Conservation (phyloP, 2,329 filamentous ascomycete genomes). For the Paecilomyces fulvus region DNA sequence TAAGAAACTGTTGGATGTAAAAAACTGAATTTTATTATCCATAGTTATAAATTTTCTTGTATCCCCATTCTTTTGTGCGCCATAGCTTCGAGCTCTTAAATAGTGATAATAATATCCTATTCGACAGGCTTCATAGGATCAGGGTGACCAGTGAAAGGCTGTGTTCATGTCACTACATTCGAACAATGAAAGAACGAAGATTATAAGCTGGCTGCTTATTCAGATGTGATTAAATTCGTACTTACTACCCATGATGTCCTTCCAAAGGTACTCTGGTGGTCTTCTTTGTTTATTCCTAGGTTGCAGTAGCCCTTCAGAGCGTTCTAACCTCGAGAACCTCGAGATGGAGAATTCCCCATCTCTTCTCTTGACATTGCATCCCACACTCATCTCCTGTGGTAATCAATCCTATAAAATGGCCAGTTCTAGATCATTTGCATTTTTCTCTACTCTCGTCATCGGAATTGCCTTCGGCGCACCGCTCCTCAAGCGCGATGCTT, state of each 20-base stretch:
- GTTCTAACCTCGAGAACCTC: not conserved
- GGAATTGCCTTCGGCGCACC: not conserved
- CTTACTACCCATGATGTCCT: not conserved
- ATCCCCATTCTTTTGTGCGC: too few relatives aligned
- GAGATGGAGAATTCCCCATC: not conserved
- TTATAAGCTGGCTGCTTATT: too few relatives aligned
- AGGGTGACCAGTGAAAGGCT: too few relatives aligned
- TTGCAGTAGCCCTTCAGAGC: not conserved
- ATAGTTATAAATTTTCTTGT: too few relatives aligned
- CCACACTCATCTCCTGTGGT: not conserved
- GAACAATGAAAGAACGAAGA: too few relatives aligned
- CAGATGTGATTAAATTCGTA: not conserved
- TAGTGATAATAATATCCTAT: too few relatives aligned
- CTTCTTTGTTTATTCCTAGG: not conserved
- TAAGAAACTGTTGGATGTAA: too few relatives aligned
- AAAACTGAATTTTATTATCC: too few relatives aligned
- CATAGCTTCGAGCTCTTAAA: too few relatives aligned
- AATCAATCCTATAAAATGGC: not conserved
- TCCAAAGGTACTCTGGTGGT: not conserved
- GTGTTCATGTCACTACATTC: too few relatives aligned
- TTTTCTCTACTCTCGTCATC: not conserved
- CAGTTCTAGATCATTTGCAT: not conserved
- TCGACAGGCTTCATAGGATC: too few relatives aligned
- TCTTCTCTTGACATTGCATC: not conserved
- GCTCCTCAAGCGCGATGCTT: slow-evolving; percentile 1